A percentile compares a stretch with the other conserved stretches of the same genome.
Evolutionary conservation across 2,329 filamentous ascomycete species (phyloP).

Genomic region (Colletotrichum karsti): DNA sequence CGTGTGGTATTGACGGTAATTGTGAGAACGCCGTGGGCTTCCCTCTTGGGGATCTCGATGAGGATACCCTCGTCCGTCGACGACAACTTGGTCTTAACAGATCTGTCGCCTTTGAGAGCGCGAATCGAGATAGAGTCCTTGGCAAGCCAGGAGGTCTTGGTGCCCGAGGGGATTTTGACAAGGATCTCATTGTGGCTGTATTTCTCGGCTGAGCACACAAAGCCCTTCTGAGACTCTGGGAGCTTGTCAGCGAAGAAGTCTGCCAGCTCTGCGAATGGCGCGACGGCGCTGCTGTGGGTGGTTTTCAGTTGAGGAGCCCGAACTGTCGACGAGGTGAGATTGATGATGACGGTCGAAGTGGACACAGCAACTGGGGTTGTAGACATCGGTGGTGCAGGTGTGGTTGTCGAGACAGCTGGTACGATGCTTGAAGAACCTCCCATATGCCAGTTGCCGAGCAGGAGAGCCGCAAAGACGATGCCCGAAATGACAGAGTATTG

Average conservation of each 20-base stretch:
- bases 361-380: constrained; percentile 1
- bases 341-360: constrained; percentile 44
- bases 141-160: constrained; percentile 63
- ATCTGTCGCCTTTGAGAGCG: constrained; percentile 56
- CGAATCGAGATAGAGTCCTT: constrained; percentile 65
- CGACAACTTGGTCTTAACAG: constrained; percentile 58
- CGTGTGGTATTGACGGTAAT: constrained; percentile 66
- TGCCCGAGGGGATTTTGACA: constrained; percentile 59
- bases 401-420: not conserved
- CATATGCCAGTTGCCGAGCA: constrained; percentile 12
- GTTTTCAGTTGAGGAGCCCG: constrained; percentile 36
- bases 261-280: constrained; percentile 51
- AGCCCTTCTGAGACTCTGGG: constrained; percentile 38
- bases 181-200: constrained; percentile 60
- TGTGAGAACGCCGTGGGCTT: constrained; percentile 66
- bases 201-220: constrained; percentile 55
- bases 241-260: constrained; percentile 50
- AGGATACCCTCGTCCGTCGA: constrained; percentile 60
- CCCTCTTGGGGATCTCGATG: constrained; percentile 59
- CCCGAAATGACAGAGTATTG: constrained; percentile 2
- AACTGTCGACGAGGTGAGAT: constrained; percentile 45
- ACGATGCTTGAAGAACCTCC: not conserved
- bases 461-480: not conserved
- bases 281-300: constrained; percentile 35
- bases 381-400: not conserved